Evolutionary conservation across 257 asterid genomes (phyloP), one percentile per base, ranked within the genome.

Genomic region (Solanum clarkiae): DNA sequence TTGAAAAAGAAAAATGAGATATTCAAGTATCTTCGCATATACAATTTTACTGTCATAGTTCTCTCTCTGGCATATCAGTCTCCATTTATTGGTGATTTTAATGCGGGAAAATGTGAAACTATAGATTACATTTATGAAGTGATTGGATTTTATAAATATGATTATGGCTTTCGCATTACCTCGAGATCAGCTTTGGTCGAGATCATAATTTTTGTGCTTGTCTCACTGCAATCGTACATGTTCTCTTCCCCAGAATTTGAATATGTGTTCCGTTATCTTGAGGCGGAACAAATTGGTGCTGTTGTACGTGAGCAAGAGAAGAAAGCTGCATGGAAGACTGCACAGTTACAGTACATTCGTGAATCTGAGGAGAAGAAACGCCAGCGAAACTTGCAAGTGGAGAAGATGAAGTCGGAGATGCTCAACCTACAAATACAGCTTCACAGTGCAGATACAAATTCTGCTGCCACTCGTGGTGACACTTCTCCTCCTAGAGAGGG

Each of bases 401-500:
- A 97, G 94, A 97, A 95, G 92, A 97, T 97, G 98, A 97, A 97
- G 89, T 93, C 99, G 32, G 99, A 97, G 93, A 97, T 97, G 99
- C 98, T 97, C 86, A 97, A 97, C 87, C 86, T 97, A 89, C 98
- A 95, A 89, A 92, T 85, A 86, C 98, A 95, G 92, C 98, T 95
- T 87, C 97, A 97, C 65, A 88, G 91, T 87, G 90, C 91, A 91
- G 94, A 92, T 87, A 90, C 91, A 92, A 95, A 90, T 86, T 85
- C 97, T 55, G 81, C 91, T 82, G 81, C 91, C 84, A 88, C 92
- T 82, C 80, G 80, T 91, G 91, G 80, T 32, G 93, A 92, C 42
- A 79, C 90, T 89, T 87, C 97, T 71, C 95, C 93, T 54, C 88
- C 80, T 74, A 93, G 92, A 77, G 96, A 91, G 81, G 98, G 97